Evolutionary conservation across 1,284 basidiomycete species (phyloP), one percentile per base, ranked within the genome.

Genomic region (Boletus sp.): DNA sequence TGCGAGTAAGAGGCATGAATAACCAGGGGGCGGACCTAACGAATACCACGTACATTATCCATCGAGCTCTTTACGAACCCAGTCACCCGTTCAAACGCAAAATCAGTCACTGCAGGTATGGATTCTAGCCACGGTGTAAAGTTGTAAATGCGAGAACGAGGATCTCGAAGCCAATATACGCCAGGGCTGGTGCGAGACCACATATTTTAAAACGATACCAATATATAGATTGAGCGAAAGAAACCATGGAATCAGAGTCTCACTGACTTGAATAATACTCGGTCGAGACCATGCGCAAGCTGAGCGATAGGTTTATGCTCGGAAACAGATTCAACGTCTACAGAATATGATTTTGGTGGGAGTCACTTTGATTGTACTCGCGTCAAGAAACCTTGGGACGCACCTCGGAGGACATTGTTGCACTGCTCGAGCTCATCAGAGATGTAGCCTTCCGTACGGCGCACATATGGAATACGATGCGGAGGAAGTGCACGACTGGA

Each of bases 151-250:
- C 85, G 82, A 0, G 94, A 91, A 11, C 92, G 82, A 1, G 92
- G 91, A 67, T 99, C 95, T 65, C 87, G 85, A 2, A 98, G 74
- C 86, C 91, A 93, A 68, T 96, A 92, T 0, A 97, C 89, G n/a
- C 94, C 94, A 4, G 92, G 92, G 65, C 92, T 95, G 52, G 44
- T 57, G 49, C 15, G 35, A 51, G 39, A 43, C 15, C 51, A 12
- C 27, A 43, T 16, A 52, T 29, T 55, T 58, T 22, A 55, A 43
- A 36, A 51, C 13, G 13, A 31, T 9, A 42, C 7, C 24, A 20
- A 45, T 20, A 41, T 31, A 13, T 41, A 20, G 16, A 20, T 55
- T 37, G 24, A 53, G 36, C 41, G 3, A 62, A 44, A 48, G 37
- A 24, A 51, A 8, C 9, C 12, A 51, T 35, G 9, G 11, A 48